A percentile compares a stretch with the other conserved stretches of the same genome.
Conservation (phyloP, 306 rosid species). For the Prunus fruticosa region DNA sequence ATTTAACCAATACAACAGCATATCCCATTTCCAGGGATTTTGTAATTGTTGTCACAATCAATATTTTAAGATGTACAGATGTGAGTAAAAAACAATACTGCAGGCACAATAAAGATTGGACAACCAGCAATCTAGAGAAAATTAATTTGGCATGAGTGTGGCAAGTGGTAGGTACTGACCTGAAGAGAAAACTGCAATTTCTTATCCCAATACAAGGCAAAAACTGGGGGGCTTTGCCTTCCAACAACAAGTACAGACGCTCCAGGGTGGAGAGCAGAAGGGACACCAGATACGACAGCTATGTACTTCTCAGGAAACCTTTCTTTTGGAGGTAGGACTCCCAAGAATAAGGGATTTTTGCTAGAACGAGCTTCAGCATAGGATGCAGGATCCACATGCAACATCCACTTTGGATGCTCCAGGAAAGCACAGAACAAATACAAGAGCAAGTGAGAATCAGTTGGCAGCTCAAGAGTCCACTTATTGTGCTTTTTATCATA, state of each 20-base stretch:
- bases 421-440: slow-evolving; percentile 92
- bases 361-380: slow-evolving; percentile 70
- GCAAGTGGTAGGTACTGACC: slow-evolving; percentile 43
- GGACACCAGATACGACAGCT: slow-evolving; percentile 64
- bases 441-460: slow-evolving; percentile 93
- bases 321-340: slow-evolving; percentile 84
- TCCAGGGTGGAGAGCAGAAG: slow-evolving; percentile 79
- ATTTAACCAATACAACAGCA: not conserved
- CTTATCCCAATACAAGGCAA: slow-evolving; percentile 89
- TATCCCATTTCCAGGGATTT: not conserved
- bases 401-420: slow-evolving; percentile 98
- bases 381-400: slow-evolving; percentile 77
- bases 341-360: slow-evolving; percentile 86
- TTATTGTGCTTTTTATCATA: slow-evolving; percentile 77
- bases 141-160: not conserved
- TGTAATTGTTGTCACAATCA: not conserved
- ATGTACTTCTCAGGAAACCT: slow-evolving; percentile 88
- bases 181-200: slow-evolving; percentile 84
- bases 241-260: slow-evolving; percentile 76
- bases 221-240: slow-evolving; percentile 77
- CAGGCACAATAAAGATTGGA: not conserved
- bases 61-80: not conserved
- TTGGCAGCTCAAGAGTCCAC: slow-evolving; percentile 86
- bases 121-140: not conserved
- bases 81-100: not conserved